Base-by-base conservation (phyloP, 1,139 yeast genomes). In the Maudiozyma humilis region DNA sequence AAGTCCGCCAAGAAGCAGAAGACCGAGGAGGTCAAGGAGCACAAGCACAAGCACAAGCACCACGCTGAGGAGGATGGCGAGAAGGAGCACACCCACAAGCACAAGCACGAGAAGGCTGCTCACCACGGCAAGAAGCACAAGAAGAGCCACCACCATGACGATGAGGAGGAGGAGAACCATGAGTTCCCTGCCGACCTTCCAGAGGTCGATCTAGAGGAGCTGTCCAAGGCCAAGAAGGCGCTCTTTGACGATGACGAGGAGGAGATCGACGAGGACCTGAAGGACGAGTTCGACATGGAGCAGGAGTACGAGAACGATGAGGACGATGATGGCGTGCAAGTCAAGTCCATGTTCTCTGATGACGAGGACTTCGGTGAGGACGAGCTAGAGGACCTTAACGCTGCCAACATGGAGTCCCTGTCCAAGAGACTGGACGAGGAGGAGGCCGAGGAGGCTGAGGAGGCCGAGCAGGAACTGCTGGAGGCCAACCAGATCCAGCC, bases 361-460 rank as follows among this genome's bases (percentile, higher is more conserved):
- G 82, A 76, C 49, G 65, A 60, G 30, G 80, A 76, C 33, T 78
- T 71, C 33, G 91, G 79, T 52, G 87, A 79, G 34, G 95, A 83
- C 51, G 95, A 85, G 50, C 74, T 83, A 59, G 93, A 84, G 49
- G 76, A 75, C 45, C 74, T 91, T 59, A 88, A 86, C 59, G 89
- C 87, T 38, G 79, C 89, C 51, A 91, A 91, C 63, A 82, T 84
- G 86, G 94, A 85, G 67, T 83, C 85, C 6, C 75, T 82, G 49
- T 82, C 86, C 44, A 74, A 71, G 56, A 72, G 69, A 58, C 70
- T 85, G 48, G 94, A 82, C 54, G 80, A 79, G 55, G 87, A 81
- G 62, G 84, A 79, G 32, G 82, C 74, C 46, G 63, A 69, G 48
- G 95, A 84, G 55, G 91, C 82, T 13, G 78, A 76, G 56, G 93